A percentile compares a stretch with the other conserved stretches of the same genome.
phyloP scores from a whole-genome alignment of 192 early-diverging fungal species.

The Coemansia sp. region DNA sequence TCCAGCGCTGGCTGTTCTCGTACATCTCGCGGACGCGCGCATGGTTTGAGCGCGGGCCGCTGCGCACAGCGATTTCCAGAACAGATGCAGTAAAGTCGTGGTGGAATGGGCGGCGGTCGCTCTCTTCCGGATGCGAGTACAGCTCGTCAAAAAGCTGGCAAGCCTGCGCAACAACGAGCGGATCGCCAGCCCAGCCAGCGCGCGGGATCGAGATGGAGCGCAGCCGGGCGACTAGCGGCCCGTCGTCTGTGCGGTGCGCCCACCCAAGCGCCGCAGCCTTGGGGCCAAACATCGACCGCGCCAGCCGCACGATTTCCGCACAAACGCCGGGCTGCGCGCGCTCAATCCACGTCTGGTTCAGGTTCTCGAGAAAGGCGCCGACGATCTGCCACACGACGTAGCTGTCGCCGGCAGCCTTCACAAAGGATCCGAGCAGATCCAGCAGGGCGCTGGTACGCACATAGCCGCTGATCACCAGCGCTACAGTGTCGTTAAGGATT shows the following conservation, averaged over 20 bases:
- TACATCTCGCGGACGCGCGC: conserved; percentile 49
- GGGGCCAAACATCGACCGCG: conserved; percentile 58
- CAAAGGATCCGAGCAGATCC: conserved; percentile 70
- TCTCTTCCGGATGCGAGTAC: conserved; percentile 57
- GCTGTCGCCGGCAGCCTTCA: conserved; percentile 76
- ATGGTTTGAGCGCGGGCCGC: conserved; percentile 47
- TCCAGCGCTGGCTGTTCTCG: conserved; percentile 49
- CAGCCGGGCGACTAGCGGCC: conserved; percentile 60
- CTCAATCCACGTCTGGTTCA: conserved; percentile 57
- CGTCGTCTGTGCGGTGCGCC: conserved; percentile 60
- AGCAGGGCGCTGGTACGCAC: conserved; percentile 73
- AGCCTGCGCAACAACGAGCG: conserved; percentile 56
- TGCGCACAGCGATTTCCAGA: conserved; percentile 63
- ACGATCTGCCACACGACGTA: conserved; percentile 62
- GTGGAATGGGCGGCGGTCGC: conserved; percentile 54
- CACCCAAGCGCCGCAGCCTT: conserved; percentile 67
- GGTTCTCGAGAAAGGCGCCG: conserved; percentile 42
- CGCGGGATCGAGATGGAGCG: conserved; percentile 65
- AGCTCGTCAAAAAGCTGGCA: conserved; percentile 63
- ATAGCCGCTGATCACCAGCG: conserved; percentile 78
- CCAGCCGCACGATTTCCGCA: conserved; percentile 54
- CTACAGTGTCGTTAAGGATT: conserved; percentile 80
- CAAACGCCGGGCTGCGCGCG: conserved; percentile 46
- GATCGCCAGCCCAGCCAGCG: conserved; percentile 64
- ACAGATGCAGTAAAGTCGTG: conserved; percentile 58